Evolutionary conservation across 169 alveolate genomes (phyloP), one percentile per base, ranked within the genome.

Genomic region (Plasmodium gonderi): DNA sequence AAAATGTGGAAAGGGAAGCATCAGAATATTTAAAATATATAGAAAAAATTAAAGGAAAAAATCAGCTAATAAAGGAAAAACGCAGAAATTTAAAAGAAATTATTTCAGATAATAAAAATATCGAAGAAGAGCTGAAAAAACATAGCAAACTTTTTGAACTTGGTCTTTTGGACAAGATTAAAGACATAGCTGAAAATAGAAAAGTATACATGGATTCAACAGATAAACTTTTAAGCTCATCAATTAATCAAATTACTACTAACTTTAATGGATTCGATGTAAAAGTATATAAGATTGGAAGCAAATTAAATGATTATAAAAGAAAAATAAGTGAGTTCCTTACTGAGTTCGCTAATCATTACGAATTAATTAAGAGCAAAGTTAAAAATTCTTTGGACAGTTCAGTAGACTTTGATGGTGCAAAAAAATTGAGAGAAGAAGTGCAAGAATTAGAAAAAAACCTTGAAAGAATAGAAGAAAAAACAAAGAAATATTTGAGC

Each of bases 131-230:
- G 9, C 5, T 74, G 49, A 38, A 74, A 31, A 11, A 74, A 26
- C 49, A 74, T 74, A 74, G 45, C 5, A 74, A 74, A 38, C n/a
- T 33, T 74, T 74, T 33, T 17, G 80, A 74, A n/a, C 12, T 26
- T 36, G 80, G 54, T 17, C 38, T 74, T 74, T 2, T 74, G 49
- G 54, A 74, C 14, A 74, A 74, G 49, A 38, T 74, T 33, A 29
- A n/a, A 9, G 80, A 74, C 2, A 74, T 74, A 11, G 54, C 54
- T 33, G 23, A 74, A 33, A 45, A 1, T 9, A 74, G 45, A 31
- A 74, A 74, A 38, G 47, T 17, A 2, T 14, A 74, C 44, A 74
- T 38, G 11, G 44, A 68, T 68, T 26, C 79, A 68, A 6, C 3
- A 33, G 47, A 68, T 14, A 14, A 68, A 33, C 44, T 47, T 17